These are phyloP conservation scores for Telfairia occidentalis DNA, from an alignment of 331 rosid species.

Conservation along the genomic window DNA sequence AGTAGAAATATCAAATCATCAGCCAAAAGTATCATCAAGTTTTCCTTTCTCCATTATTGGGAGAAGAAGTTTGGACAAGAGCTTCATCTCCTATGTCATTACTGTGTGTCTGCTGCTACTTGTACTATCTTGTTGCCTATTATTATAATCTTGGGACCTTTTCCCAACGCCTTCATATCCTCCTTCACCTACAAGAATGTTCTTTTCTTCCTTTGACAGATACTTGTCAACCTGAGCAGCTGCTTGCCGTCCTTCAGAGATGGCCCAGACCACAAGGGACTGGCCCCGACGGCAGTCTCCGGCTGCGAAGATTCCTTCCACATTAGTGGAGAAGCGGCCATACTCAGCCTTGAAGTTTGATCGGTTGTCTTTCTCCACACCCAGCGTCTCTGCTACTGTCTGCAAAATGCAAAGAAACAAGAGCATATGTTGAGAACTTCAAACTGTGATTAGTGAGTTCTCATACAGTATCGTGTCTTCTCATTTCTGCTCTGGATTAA, in stretches of 20 bases:
- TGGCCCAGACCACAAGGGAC: slow-evolving; percentile 92
- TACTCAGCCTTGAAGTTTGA: slow-evolving; percentile 85
- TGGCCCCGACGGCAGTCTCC: slow-evolving; percentile 97
- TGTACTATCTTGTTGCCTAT: slow-evolving; percentile 38
- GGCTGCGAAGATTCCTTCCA: slow-evolving; percentile 70
- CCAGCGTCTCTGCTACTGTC: slow-evolving; percentile 65
- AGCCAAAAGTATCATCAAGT: neutral
- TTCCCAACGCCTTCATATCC: slow-evolving; percentile 25
- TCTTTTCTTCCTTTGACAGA: slow-evolving; percentile 34
- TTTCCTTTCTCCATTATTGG: neutral
- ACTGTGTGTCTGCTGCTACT: slow-evolving; percentile 51
- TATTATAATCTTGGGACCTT: slow-evolving; percentile 35
- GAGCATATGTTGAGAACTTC: neutral
- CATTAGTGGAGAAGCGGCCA: slow-evolving; percentile 73
- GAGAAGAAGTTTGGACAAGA: neutral
- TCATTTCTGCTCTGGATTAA: neutral
- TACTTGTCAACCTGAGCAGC: slow-evolving; percentile 68
- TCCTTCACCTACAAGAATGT: slow-evolving; percentile 10
- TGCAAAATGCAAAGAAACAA: slow-evolving; percentile 18
- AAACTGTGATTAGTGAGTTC: too few species aligned
- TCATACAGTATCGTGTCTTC: neutral
- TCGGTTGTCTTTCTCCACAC: slow-evolving; percentile 65
- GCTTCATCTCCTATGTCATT: slow-evolving; percentile 31
- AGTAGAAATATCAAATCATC: neutral
- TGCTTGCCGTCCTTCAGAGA: slow-evolving; percentile 83